Evolutionary conservation across 371 early-diverging fungal genomes (phyloP).

Genomic region (Sporodiniella umbellata): DNA sequence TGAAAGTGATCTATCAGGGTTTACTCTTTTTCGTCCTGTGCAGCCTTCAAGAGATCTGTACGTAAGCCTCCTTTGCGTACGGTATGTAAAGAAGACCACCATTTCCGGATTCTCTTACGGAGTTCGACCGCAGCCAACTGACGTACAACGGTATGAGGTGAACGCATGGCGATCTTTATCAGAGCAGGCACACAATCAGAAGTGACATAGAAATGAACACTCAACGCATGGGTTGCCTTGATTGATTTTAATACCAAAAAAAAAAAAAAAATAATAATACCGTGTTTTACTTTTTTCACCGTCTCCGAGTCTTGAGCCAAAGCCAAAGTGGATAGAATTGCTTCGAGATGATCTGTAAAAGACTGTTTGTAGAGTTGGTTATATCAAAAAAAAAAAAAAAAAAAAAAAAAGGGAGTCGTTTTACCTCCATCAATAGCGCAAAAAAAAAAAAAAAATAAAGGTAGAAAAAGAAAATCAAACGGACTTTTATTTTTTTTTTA

Average conservation of each 20-base stretch:
- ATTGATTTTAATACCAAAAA: too few species aligned
- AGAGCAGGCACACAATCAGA: slow-evolving; percentile 71
- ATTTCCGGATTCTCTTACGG: slow-evolving; percentile 70
- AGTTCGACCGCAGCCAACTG: slow-evolving; percentile 90
- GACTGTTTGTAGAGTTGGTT: slow-evolving; percentile 14
- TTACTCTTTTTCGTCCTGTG: slow-evolving; percentile 70
- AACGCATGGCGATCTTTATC: slow-evolving; percentile 56
- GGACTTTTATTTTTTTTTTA: neutral
- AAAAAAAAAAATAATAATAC: too few species aligned
- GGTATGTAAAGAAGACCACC: slow-evolving; percentile 67
- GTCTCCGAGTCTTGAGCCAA: slow-evolving; percentile 47
- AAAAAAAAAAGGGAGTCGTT: too few species aligned
- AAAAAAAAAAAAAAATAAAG: too few species aligned
- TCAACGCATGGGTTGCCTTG: slow-evolving; percentile 64
- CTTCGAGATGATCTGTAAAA: slow-evolving; percentile 37
- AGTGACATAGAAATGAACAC: slow-evolving; percentile 61
- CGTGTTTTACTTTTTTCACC: slow-evolving; percentile 34
- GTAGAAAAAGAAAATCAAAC: too few species aligned
- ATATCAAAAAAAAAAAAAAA: too few species aligned
- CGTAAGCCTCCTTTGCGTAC: slow-evolving; percentile 54
- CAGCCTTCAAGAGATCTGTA: slow-evolving; percentile 58
- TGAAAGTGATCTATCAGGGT: too few species aligned
- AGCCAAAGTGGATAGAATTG: slow-evolving; percentile 35
- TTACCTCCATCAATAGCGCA: too few species aligned
- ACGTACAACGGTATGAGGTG: slow-evolving; percentile 62